These are phyloP conservation scores for Balansia obtecta DNA, from an alignment of 2,329 filamentous ascomycete genomes.

Conservation along the genomic window DNA sequence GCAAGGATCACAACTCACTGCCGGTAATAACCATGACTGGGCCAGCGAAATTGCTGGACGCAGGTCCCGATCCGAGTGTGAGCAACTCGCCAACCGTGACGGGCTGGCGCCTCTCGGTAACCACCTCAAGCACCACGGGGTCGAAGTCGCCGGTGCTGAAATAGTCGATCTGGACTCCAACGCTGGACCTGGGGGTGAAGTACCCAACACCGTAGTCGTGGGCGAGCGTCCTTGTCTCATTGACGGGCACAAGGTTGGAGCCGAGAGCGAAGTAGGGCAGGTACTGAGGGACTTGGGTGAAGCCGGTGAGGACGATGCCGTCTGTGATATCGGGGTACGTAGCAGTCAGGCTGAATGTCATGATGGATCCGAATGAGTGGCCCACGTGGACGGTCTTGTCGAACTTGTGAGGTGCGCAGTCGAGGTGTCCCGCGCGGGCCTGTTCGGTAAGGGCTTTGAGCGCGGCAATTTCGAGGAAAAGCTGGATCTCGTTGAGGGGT, in stretches of 20 bases:
- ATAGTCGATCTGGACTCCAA: slow-evolving; percentile 39
- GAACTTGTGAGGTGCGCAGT: slow-evolving; percentile 24
- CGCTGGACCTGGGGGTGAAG: slow-evolving; percentile 31
- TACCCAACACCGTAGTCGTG: slow-evolving; percentile 36
- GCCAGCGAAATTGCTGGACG: slow-evolving; percentile 31
- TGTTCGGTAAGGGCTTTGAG: slow-evolving; percentile 38
- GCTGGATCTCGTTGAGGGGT: slow-evolving; percentile 47
- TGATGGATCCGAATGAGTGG: slow-evolving; percentile 50
- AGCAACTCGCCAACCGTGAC: slow-evolving; percentile 46
- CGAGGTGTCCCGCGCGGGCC: slow-evolving; percentile 33
- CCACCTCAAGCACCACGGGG: slow-evolving; percentile 32
- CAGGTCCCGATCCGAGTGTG: slow-evolving; percentile 31
- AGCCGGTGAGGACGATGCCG: slow-evolving; percentile 49
- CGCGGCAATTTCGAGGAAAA: slow-evolving; percentile 43
- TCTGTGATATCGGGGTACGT: slow-evolving; percentile 40
- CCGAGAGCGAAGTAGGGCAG: slow-evolving; percentile 29
- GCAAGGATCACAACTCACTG: slow-evolving; percentile 18
- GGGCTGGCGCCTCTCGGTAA: slow-evolving; percentile 38
- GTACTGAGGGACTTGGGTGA: slow-evolving; percentile 35
- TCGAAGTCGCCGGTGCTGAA: slow-evolving; percentile 43
- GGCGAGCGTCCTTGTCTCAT: slow-evolving; percentile 15
- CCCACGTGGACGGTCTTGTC: slow-evolving; percentile 45
- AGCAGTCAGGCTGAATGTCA: slow-evolving; percentile 42
- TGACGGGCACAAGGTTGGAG: slow-evolving; percentile 34
- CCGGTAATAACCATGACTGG: slow-evolving; percentile 49